Evolutionary conservation across 345 rosid genomes (phyloP), one percentile per base, ranked within the genome.

Genomic region (Raphanus sativus): DNA sequence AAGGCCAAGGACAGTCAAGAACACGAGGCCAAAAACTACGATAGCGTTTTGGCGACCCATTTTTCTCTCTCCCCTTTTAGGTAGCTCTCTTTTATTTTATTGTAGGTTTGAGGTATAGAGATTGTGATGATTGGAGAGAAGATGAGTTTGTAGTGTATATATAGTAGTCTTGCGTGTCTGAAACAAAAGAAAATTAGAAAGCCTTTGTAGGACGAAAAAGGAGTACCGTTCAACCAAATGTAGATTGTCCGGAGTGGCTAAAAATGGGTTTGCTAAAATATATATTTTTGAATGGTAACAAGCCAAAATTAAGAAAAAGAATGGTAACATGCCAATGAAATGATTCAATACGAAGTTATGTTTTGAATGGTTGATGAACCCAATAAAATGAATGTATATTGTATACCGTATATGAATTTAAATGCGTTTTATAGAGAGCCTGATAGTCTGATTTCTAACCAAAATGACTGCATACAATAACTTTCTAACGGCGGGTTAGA

Each of bases 1-100:
- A 1, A 74, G 75, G 71, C 82, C 79, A 63, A 79, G 30, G 28
- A 79, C 29, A 32, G 82, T 79, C 66, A 79, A 54, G 75, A 79
- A 64, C 55, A 79, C 71, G 55, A 79, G 67, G 55, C 71, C 61
- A 56, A 77, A 62, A 38, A 69, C 55, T 4, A 74, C 26, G 42
- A 74, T 34, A 54, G 21, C 52, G 67, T 74, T 74, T 73, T 74
- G 82, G 58, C 75, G 78, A 28, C 38, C 78, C 82, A 79, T 79
- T 79, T 54, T 79, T 68, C 28, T 67, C 63, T 74, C 72, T 74
- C 48, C 42, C 65, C 58, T 13, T 25, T 26, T 28, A 29, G n/a
- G 67, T 40, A 63, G 28, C 48, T 70, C 13, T 69, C 32, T 62
- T 33, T 62, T 40, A 7, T 1, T 67, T 38, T 67, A 0, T 11